phyloP scores from a whole-genome alignment of 352 stramenopile species.

The Phytophthora cajani region DNA sequence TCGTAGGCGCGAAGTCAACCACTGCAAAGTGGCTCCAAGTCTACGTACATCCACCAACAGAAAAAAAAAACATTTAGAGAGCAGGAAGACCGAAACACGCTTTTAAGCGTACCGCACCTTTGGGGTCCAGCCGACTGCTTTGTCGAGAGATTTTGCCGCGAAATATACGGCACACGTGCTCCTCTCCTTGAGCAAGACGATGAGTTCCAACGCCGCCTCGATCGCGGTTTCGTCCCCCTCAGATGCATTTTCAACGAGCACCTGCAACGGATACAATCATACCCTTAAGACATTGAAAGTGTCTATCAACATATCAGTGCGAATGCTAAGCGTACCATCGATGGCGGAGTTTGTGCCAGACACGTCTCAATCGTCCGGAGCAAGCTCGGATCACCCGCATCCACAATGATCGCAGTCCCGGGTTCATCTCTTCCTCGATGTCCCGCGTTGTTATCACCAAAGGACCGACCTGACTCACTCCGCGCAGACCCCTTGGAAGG shows the following conservation, averaged over 20 bases:
- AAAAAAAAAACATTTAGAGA: neutral
- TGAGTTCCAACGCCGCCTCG: conserved; percentile 47
- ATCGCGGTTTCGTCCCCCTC: conserved; percentile 50
- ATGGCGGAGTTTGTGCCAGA: conserved; percentile 37
- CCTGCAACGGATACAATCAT: conserved; percentile 20
- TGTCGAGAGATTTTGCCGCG: conserved; percentile 40
- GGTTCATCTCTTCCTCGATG: conserved; percentile 25
- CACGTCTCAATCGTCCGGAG: conserved; percentile 51
- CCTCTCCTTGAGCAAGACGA: conserved; percentile 47
- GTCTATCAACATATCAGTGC: neutral
- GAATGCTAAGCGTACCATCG: conserved; percentile 23
- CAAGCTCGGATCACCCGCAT: conserved; percentile 52
- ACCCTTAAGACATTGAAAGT: neutral
- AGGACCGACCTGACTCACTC: neutral
- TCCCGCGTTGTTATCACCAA: conserved; percentile 4
- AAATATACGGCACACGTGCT: conserved; percentile 54
- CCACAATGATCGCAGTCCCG: conserved; percentile 35
- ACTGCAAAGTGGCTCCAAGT: conserved; percentile 59
- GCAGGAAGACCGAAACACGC: neutral
- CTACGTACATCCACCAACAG: conserved; percentile 24
- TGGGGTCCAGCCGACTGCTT: conserved; percentile 47
- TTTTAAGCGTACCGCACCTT: conserved; percentile 37
- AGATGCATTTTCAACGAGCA: conserved; percentile 57
- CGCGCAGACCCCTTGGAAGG: conserved; percentile 13
- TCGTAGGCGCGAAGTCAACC: conserved; percentile 51